Percentiles rank a stretch among this genome's conserved stretches.
These are phyloP conservation scores for Mercurialis annua DNA, from an alignment of 345 rosid genomes.

Conservation along the genomic window DNA sequence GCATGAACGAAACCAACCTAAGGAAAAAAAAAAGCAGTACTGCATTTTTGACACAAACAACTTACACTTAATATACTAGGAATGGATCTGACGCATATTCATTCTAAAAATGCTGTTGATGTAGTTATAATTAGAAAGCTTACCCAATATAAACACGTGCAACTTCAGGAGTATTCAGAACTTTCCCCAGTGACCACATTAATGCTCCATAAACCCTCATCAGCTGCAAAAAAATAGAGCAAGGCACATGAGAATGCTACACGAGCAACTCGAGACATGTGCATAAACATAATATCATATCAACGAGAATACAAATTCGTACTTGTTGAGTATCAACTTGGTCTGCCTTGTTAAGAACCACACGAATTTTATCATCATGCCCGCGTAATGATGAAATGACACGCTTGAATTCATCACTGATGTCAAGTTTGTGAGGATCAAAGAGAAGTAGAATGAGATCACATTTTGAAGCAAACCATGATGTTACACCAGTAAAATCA, in stretches of 20 bases:
- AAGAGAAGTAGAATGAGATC: slow-evolving; percentile 94
- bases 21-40: neutral
- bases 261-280: neutral
- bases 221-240: slow-evolving; percentile 44
- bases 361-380: slow-evolving; percentile 94
- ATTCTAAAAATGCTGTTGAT: neutral
- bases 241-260: slow-evolving; percentile 7
- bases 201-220: slow-evolving; percentile 99
- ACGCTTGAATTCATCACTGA: slow-evolving; percentile 96
- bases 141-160: slow-evolving; percentile 94
- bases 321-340: slow-evolving; percentile 95
- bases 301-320: slow-evolving; percentile 10
- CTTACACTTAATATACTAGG: neutral
- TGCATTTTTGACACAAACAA: neutral
- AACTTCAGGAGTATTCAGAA: slow-evolving; percentile 92
- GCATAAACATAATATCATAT: neutral
- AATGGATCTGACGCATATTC: neutral
- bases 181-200: slow-evolving; percentile 99
- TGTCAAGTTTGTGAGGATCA: slow-evolving; percentile 94
- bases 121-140: slow-evolving; percentile 7
- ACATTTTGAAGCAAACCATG: slow-evolving; percentile 98
- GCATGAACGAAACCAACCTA: neutral
- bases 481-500: slow-evolving; percentile 88
- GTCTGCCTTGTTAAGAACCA: slow-evolving; percentile 94
- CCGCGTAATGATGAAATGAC: slow-evolving; percentile 90